phyloP scores from a whole-genome alignment of 306 rosid genomes.

The Glycine soja region DNA sequence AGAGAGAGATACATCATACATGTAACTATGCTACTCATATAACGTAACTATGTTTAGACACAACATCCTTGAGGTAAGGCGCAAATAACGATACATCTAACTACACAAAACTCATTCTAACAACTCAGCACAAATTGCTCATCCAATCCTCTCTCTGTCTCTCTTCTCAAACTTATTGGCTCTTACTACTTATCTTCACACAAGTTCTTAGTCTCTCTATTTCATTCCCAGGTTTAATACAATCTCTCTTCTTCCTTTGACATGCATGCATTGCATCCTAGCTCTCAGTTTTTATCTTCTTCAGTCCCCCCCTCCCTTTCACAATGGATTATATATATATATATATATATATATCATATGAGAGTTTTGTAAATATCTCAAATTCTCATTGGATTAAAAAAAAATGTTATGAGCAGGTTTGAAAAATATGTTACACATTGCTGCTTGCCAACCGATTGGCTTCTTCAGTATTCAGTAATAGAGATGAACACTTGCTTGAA shows the following conservation, averaged over 20 bases:
- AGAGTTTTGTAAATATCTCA: not conserved
- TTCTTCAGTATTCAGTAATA: not conserved
- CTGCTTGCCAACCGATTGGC: not conserved
- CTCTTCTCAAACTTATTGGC: not conserved
- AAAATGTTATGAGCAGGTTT: not conserved
- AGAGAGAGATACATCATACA: not conserved
- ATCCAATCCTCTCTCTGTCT: not conserved
- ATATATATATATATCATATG: not conserved
- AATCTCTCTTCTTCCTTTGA: slow-evolving; percentile 8
- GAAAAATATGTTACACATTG: not conserved
- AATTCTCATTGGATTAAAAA: not conserved
- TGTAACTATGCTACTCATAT: not conserved
- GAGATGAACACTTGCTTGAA: not conserved
- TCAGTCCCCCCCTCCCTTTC: not conserved
- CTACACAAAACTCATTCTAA: not conserved
- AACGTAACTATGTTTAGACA: not conserved
- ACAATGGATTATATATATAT: not conserved
- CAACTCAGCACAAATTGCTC: slow-evolving; percentile 8
- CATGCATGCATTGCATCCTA: slow-evolving; percentile 21
- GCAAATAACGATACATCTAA: slow-evolving; percentile 20
- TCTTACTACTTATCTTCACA: not conserved
- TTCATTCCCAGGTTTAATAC: slow-evolving; percentile 38
- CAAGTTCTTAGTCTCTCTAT: not conserved
- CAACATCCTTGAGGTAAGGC: slow-evolving; percentile 7
- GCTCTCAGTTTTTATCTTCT: not conserved